A percentile compares a stretch with the other conserved stretches of the same genome.
Evolutionary conservation across 805 yeast genomes (phyloP).

Genomic region (Yarrowia phangngaensis): DNA sequence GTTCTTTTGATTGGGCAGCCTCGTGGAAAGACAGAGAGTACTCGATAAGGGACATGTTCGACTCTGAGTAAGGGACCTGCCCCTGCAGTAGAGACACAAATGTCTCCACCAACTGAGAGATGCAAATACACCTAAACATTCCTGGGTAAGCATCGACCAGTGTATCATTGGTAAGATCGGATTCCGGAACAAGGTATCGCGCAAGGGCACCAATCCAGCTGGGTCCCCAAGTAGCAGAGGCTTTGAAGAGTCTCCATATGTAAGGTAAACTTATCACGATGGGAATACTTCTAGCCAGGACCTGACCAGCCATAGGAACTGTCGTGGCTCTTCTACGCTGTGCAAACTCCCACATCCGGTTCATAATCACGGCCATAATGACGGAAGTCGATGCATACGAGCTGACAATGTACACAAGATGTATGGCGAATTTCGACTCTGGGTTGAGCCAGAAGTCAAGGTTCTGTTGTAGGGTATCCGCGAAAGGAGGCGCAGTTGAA

Average conservation of each 20-base stretch:
- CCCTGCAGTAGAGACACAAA: slow-evolving; percentile 58
- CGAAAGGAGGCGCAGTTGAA: slow-evolving; percentile 10
- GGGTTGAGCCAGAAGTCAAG: slow-evolving; percentile 25
- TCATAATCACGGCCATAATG: slow-evolving; percentile 22
- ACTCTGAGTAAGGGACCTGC: slow-evolving; percentile 54
- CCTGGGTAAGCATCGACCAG: slow-evolving; percentile 11
- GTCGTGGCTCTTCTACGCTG: slow-evolving; percentile 2
- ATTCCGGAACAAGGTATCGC: neutral
- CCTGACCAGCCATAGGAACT: slow-evolving; percentile 1
- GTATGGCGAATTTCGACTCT: slow-evolving; percentile 11
- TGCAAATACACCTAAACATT: slow-evolving; percentile 40
- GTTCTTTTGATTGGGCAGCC: slow-evolving; percentile 50
- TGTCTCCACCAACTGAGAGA: slow-evolving; percentile 62
- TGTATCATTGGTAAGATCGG: slow-evolving; percentile 2
- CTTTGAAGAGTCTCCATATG: slow-evolving; percentile 15
- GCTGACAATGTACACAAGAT: slow-evolving; percentile 10
- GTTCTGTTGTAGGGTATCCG: slow-evolving; percentile 7
- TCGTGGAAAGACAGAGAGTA: slow-evolving; percentile 75
- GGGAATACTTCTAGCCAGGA: slow-evolving; percentile 7
- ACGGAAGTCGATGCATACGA: slow-evolving; percentile 13
- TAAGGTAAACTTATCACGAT: slow-evolving; percentile 6
- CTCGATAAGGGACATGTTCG: slow-evolving; percentile 70
- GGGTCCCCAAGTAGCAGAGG: slow-evolving; percentile 7
- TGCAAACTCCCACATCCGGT: slow-evolving; percentile 25
- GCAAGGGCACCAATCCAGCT: slow-evolving; percentile 9